Evolutionary conservation across 441 rosid species (phyloP).

Genomic region (Macaranga tanarius): DNA sequence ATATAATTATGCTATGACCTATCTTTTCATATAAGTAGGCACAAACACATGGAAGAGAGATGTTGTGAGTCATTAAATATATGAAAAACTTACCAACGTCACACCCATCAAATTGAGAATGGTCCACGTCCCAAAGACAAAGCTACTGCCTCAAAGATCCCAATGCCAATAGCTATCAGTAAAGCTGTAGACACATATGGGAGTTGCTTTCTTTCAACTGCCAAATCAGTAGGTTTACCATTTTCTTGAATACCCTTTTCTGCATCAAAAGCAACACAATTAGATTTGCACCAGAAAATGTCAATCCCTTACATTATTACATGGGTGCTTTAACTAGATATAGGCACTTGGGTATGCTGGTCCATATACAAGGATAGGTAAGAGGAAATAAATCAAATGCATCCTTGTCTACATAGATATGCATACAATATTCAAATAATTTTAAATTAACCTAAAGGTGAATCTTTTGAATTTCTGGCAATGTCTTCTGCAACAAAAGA

Average conservation of each 20-base stretch:
- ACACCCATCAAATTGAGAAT: constrained; percentile 77
- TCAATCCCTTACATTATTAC: not conserved
- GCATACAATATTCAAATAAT: not conserved
- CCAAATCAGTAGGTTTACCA: constrained; percentile 36
- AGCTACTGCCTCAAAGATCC: constrained; percentile 78
- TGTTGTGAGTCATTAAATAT: not conserved
- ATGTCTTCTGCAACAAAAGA: constrained; percentile 96
- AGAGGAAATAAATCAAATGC: not conserved
- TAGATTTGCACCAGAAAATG: not conserved
- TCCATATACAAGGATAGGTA: not conserved
- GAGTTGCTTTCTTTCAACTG: constrained; percentile 63
- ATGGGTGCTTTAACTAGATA: not conserved
- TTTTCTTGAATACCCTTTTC: constrained; percentile 34
- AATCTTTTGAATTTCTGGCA: constrained; percentile 52
- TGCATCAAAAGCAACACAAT: constrained; percentile 28
- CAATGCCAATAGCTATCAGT: constrained; percentile 78
- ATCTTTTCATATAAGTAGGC: not conserved
- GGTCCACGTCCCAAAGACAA: constrained; percentile 74
- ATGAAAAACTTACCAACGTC: constrained; percentile 52
- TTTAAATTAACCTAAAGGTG: constrained; percentile 46
- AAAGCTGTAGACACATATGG: constrained; percentile 93
- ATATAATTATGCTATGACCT: not conserved
- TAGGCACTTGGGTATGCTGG: not conserved
- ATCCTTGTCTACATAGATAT: not conserved
- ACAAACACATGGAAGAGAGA: not conserved